Evolutionary conservation across 768 basidiomycete genomes (phyloP), one percentile per base, ranked within the genome.

Genomic region (Rhizopogon rudus): DNA sequence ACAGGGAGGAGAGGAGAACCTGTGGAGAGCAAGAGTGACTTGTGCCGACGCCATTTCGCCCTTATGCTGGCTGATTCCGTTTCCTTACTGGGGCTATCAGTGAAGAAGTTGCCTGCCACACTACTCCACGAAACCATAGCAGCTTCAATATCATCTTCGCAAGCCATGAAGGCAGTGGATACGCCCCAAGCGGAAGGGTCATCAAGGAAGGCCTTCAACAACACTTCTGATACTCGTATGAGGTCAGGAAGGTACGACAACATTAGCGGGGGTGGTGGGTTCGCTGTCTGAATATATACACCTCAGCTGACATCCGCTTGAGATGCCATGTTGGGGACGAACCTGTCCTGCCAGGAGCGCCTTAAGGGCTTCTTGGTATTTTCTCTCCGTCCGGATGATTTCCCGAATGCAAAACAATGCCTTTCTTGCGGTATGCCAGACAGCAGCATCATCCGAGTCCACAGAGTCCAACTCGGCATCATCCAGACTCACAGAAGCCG

Each of bases 111-210:
- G 40, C 67, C 67, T 5, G 48, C 67, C 0, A 68, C 63, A 31
- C 60, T 29, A 57, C 67, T 62, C 81, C 84, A 88, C 1, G 75
- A 72, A 45, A 84, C 76, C 57, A 86, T 79, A 1, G 83, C 78
- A 12, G 65, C 64, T 59, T 84, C 81, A 20, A 87, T 65, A n/a
- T 73, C 71, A 28, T 78, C 75, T 61, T 83, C 77, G 46, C 71
- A 73, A 0, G 75, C 68, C 25, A 87, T 69, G 58, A 88, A 84
- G 6, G 86, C 81, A 5, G 76, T 73, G 10, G 83, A 79, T 31
- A 87, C 80, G 8, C 86, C 86, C 73, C 77, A 79, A 3, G 82
- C 82, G 43, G 83, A 85, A 13, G 86, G 86, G 52, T 87, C 84
- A 43, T 76, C 74, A 35, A 81, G 75, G 63, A 85, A 76, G n/a